Evolutionary conservation across 2,329 filamentous ascomycete species (phyloP).

Genomic region (Fusarium sp.): DNA sequence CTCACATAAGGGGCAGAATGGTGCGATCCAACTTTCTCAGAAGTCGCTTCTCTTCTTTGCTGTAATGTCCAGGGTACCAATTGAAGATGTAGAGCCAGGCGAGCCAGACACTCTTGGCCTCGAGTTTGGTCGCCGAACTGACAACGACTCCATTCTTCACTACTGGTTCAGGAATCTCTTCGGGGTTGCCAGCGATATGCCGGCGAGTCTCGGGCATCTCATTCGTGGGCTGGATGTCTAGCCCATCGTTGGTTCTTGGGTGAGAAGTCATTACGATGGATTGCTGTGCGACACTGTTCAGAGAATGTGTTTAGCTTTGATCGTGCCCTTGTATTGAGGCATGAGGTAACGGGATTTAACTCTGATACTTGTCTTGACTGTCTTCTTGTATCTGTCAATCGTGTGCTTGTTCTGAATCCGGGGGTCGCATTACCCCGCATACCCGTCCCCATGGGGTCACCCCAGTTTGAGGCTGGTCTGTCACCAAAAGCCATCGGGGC

Average conservation of each 20-base stretch:
- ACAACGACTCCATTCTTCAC: background rate
- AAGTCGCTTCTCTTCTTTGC: background rate
- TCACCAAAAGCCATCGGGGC: background rate
- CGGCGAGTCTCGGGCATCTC: background rate
- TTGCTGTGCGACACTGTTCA: background rate
- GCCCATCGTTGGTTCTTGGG: background rate
- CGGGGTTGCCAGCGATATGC: background rate
- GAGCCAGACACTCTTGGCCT: background rate
- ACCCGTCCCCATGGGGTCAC: background rate
- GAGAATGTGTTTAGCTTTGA: background rate
- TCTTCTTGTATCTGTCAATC: background rate
- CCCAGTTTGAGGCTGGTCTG: background rate
- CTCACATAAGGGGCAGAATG: background rate
- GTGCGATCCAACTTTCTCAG: background rate
- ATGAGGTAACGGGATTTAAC: background rate
- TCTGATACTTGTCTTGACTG: background rate
- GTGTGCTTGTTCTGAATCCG: background rate
- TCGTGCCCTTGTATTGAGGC: background rate
- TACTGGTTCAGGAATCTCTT: background rate
- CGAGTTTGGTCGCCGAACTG: background rate
- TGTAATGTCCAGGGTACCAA: background rate
- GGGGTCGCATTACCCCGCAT: background rate
- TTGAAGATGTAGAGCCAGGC: background rate
- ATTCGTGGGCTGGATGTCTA: background rate
- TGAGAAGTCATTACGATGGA: background rate